These are phyloP conservation scores for Penicillium sp. DNA, from an alignment of 2,329 filamentous ascomycete genomes.

Conservation along the genomic window DNA sequence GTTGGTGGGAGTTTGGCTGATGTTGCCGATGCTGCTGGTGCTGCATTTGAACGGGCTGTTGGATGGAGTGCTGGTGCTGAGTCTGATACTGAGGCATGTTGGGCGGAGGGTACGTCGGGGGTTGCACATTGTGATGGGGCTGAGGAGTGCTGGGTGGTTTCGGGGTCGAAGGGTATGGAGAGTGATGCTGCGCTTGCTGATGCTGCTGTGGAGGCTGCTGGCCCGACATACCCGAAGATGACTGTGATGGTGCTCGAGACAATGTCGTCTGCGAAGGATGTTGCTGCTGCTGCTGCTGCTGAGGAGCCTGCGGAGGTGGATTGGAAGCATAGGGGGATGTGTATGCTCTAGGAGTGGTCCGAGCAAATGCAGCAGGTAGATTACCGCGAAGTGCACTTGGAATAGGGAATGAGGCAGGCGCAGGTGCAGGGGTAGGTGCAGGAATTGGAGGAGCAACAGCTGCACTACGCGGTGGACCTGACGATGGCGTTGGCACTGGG, in stretches of 20 bases:
- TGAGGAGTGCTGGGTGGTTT: constrained; percentile 18
- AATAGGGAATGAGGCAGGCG: constrained; percentile 28
- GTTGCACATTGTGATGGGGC: constrained; percentile 16
- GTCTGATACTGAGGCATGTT: constrained; percentile 13
- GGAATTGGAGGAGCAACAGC: constrained; percentile 13
- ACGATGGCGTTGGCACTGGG: constrained; percentile 3
- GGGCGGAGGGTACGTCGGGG: constrained; percentile 16
- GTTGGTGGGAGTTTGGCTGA: constrained; percentile 11
- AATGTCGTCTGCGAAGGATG: constrained; percentile 20
- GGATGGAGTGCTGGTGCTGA: constrained; percentile 20
- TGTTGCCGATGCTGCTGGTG: constrained; percentile 11
- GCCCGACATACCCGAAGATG: not conserved
- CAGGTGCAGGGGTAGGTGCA: constrained; percentile 14
- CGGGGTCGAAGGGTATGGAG: constrained; percentile 17
- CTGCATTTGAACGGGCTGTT: not conserved
- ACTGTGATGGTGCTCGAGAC: constrained; percentile 26
- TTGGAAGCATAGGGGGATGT: constrained; percentile 39
- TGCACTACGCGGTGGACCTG: constrained; percentile 15
- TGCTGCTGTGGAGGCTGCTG: constrained; percentile 17
- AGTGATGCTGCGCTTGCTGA: constrained; percentile 18
- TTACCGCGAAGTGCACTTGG: constrained; percentile 34
- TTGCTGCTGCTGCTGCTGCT: constrained; percentile 21
- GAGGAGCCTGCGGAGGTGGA: constrained; percentile 29
- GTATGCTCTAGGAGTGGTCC: constrained; percentile 33
- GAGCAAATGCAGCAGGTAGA: constrained; percentile 36